A percentile compares a stretch with the other conserved stretches of the same genome.
phyloP scores from a whole-genome alignment of 306 rosid species.

The Fagus crenata region DNA sequence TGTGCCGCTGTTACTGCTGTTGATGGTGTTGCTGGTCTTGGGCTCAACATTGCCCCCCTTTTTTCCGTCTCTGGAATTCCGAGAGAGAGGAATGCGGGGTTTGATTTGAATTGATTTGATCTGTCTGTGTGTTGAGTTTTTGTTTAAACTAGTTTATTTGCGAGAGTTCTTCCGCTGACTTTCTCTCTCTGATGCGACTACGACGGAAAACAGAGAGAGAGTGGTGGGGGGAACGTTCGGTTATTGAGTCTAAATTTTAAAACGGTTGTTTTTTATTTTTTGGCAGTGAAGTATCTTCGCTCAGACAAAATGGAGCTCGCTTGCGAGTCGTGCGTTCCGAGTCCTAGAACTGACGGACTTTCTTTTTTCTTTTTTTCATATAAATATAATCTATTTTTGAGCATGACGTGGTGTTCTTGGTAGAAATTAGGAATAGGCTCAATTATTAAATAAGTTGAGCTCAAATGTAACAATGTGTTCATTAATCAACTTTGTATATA shows the following conservation, averaged over 20 bases:
- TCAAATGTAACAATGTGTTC: no score
- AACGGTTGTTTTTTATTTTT: neutral
- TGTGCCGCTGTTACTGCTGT: neutral
- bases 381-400: no score
- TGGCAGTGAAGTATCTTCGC: neutral
- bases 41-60: slow-evolving; percentile 32
- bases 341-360: neutral
- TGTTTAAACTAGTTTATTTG: no score
- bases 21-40: slow-evolving; percentile 21
- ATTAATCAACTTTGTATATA: no score
- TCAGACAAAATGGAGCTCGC: neutral
- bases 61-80: neutral
- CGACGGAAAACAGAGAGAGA: no score
- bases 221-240: neutral
- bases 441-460: no score
- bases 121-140: no score
- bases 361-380: neutral
- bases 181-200: neutral
- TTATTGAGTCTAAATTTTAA: neutral
- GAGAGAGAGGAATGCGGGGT: no score
- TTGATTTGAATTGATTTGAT: no score
- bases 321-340: neutral
- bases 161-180: neutral
- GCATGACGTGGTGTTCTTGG: no score
- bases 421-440: no score